Base-by-base conservation (phyloP, 768 basidiomycete genomes). In the Mycena vitilis region DNA sequence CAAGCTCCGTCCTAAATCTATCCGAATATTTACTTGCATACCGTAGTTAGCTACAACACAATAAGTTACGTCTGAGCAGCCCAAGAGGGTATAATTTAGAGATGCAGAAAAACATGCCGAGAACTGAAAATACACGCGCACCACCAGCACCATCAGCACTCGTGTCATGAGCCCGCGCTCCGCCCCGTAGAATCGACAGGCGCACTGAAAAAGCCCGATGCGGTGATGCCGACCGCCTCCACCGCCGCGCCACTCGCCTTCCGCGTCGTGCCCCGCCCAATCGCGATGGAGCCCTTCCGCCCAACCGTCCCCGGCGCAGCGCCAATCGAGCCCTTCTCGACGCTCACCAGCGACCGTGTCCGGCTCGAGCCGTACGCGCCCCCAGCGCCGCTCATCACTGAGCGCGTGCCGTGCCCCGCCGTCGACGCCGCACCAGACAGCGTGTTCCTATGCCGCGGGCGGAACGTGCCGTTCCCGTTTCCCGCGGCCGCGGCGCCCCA, bases 191-290 rank as follows among this genome's bases (percentile, higher is more conserved):
- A 55, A 30, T 51, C 40, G 7, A 56, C 58, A n/a, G 91, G 89
- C 5, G 92, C 82, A 15, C 84, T 81, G 77, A 95, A 95, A 76
- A 95, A 95, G 0, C 94, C 94, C 23, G 84, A 84, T 40, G 92
- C 94, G 38, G 91, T 93, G 53, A 95, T 83, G 20, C 93, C 85
- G 52, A 91, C 76, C 34, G 93, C 90, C 79, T 92, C 91, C 64
- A 95, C 94, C 37, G 87, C 91, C 23, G 92, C 88, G 18, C 91
- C 94, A 60, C 85, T 83, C 51, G 86, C 79, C 81, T 93, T 94
- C 71, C 82, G 77, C 74, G 81, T 85, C 68, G 88, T 88, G 22
- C 87, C 89, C 44, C 88, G 80, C 60, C 92, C 91, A 63, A 93
- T 77, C 16, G 88, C 81, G 67, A 92, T 90, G n/a, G 89, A 88